Percentiles rank a stretch among this genome's conserved stretches.
Conservation (phyloP, 1,284 basidiomycete genomes). For the Sporisorium sorghi region DNA sequence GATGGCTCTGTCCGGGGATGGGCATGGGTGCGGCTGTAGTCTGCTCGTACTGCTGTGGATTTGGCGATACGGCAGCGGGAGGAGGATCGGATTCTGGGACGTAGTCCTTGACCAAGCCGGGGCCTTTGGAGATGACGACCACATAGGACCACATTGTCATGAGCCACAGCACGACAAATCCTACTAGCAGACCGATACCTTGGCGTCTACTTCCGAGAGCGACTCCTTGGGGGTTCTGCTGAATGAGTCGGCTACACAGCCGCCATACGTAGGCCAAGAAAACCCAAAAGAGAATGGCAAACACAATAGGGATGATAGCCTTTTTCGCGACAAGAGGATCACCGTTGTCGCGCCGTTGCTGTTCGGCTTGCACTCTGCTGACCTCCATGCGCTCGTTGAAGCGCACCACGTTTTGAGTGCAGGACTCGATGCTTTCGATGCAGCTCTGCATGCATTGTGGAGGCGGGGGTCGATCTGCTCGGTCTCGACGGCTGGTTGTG, state of each 20-base stretch:
- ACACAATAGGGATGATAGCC: slow-evolving; percentile 54
- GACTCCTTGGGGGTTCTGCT: slow-evolving; percentile 28
- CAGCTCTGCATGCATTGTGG: slow-evolving; percentile 51
- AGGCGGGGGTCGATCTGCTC: slow-evolving; percentile 31
- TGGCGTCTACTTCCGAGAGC: slow-evolving; percentile 36
- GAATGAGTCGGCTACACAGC: slow-evolving; percentile 49
- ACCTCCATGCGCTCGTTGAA: slow-evolving; percentile 53
- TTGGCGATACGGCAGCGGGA: background rate
- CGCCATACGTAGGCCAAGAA: slow-evolving; percentile 59
- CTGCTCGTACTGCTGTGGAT: slow-evolving; percentile 11
- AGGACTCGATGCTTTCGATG: slow-evolving; percentile 41
- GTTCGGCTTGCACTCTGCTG: slow-evolving; percentile 23
- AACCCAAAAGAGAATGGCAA: slow-evolving; percentile 60
- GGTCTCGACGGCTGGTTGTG: background rate
- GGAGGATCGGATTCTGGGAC: slow-evolving; percentile 39
- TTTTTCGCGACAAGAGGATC: slow-evolving; percentile 46
- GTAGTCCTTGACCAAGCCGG: slow-evolving; percentile 62
- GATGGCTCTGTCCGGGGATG: slow-evolving; percentile 15
- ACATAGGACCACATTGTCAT: slow-evolving; percentile 63
- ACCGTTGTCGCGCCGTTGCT: slow-evolving; percentile 28
- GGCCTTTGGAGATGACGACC: slow-evolving; percentile 50
- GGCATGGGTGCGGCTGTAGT: slow-evolving; percentile 13
- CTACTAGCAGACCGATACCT: slow-evolving; percentile 58
- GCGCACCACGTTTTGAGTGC: slow-evolving; percentile 38
- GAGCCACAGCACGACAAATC: slow-evolving; percentile 58